Evolutionary conservation across 2,329 filamentous ascomycete genomes (phyloP), one percentile per base, ranked within the genome.

Genomic region (Fusarium acutatum): DNA sequence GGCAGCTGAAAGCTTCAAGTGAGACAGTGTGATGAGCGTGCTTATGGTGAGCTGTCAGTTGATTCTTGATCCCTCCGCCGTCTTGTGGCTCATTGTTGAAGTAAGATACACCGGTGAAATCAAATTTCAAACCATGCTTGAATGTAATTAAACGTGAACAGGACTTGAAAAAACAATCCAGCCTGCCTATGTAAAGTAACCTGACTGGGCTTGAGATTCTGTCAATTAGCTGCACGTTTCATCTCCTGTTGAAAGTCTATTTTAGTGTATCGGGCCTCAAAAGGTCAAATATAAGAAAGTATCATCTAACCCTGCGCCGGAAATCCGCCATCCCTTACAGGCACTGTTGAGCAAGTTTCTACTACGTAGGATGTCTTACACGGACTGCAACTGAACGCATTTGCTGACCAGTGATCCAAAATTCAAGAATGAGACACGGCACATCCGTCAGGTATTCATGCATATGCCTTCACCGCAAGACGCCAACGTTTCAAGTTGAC

Each of bases 131-230:
- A n/a, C 5, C 7, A 20, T 7, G 7, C 13, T 10, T 7, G 20
- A 24, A 26, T 8, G 18, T 7, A 15, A 28, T 40, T 9, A 18
- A 20, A 18, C n/a, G n/a, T n/a, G n/a, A n/a, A n/a, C n/a, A n/a
- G n/a, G n/a, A n/a, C n/a, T n/a, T n/a, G n/a, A n/a, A n/a, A n/a
- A n/a, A n/a, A n/a, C 17, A 12, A 26, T 44, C 9, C 43, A 46
- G 5, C 8, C 18, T 22, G 26, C 43, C 43, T 20, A 5, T 9
- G 4, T 7, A 46, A 5, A 7, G 18, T 22, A 8, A 4, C 26
- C 13, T 15, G 13, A 5, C 0, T n/a, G 20, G 14, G 20, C 28
- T 13, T 0, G n/a, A 17, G 10, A 17, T 4, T 13, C 3, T n/a
- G 10, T 9, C 20, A 13, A 17, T 13, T 2, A 9, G 17, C 10